A percentile compares a stretch with the other conserved stretches of the same genome.
Evolutionary conservation across 164 flowering plant genomes (phyloP).

Genomic region (Litsea cubeba): DNA sequence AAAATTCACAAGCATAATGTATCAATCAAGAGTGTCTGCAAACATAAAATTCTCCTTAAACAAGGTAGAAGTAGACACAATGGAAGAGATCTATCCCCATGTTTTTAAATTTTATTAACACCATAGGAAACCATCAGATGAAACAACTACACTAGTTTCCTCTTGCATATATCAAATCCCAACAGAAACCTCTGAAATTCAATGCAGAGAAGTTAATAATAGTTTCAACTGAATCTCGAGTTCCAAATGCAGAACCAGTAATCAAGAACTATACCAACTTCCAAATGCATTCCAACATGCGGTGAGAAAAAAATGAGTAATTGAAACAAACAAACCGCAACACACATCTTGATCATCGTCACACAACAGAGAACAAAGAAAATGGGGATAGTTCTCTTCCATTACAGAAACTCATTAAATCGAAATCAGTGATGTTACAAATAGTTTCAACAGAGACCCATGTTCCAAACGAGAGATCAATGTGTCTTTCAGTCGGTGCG

Average conservation of each 20-base stretch:
- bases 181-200: background rate
- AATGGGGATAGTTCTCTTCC: too few relatives aligned
- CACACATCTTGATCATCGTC: background rate
- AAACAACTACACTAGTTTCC: too few relatives aligned
- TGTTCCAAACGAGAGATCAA: background rate
- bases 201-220: background rate
- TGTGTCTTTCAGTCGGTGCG: too few relatives aligned
- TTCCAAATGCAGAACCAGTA: background rate
- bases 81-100: too few relatives aligned
- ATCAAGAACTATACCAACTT: background rate
- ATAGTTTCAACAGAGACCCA: background rate
- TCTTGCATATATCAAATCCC: too few relatives aligned
- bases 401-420: background rate
- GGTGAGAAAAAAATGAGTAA: background rate
- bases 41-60: too few relatives aligned
- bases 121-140: too few relatives aligned
- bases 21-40: too few relatives aligned
- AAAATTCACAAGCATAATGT: too few relatives aligned
- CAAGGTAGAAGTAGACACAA: too few relatives aligned
- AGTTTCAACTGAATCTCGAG: background rate
- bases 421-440: background rate
- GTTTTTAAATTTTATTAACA: too few relatives aligned
- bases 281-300: background rate
- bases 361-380: background rate
- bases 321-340: too few relatives aligned